Evolutionary conservation across 73 alveolate genomes (phyloP).

Genomic region (Paraurostyla sp.): DNA sequence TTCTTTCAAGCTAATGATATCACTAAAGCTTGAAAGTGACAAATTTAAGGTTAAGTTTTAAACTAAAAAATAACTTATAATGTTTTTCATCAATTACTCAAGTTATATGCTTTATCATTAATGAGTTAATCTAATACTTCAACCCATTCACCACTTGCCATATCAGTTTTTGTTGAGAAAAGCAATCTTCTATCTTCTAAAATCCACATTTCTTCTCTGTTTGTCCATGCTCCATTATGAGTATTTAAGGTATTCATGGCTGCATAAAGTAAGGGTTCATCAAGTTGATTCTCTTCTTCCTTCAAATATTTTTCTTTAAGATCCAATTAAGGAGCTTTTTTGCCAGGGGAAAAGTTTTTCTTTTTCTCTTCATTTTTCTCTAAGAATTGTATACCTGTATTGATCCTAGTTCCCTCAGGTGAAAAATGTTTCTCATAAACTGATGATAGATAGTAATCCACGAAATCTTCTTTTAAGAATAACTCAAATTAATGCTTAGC

Average conservation of each 20-base stretch:
- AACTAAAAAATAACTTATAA: neutral
- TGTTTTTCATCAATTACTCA: neutral
- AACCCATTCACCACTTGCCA: slow-evolving; percentile 1
- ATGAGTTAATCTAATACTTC: neutral
- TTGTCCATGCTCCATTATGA: slow-evolving; percentile 46
- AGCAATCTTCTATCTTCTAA: slow-evolving; percentile 35
- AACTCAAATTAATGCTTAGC: slow-evolving; percentile 53
- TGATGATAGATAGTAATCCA: slow-evolving; percentile 21
- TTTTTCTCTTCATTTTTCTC: neutral
- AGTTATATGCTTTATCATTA: neutral
- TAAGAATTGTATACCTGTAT: slow-evolving; percentile 8
- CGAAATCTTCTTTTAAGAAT: slow-evolving; percentile 36
- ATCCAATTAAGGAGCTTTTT: neutral
- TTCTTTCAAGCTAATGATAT: no score
- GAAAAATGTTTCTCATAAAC: slow-evolving; percentile 43
- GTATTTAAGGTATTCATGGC: slow-evolving; percentile 46
- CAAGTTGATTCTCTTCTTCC: slow-evolving; percentile 26
- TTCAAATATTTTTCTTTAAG: slow-evolving; percentile 16
- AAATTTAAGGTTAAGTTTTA: no score
- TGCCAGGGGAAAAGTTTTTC: neutral
- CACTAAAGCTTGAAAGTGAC: no score
- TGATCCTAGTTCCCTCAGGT: slow-evolving; percentile 16
- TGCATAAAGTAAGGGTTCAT: slow-evolving; percentile 26
- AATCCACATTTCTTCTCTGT: slow-evolving; percentile 54
- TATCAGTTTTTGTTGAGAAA: slow-evolving; percentile 25